These are phyloP conservation scores for Geosiphon pyriformis DNA, from an alignment of 192 early-diverging fungal species.

Conservation along the genomic window DNA sequence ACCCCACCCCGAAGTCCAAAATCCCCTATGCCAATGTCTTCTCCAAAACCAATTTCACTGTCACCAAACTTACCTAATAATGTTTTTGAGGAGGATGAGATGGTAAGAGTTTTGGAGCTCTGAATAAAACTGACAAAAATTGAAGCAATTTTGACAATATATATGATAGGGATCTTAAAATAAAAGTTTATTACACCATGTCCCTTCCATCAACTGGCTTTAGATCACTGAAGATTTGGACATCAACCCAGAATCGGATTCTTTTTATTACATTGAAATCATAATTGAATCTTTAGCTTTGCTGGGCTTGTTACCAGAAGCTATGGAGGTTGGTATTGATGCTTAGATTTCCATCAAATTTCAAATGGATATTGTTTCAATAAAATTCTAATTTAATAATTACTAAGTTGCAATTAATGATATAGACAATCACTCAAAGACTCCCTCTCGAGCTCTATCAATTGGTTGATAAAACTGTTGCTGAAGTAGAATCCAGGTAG, in stretches of 20 bases:
- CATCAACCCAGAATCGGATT: slow-evolving; percentile 69
- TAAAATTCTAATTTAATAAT: not conserved
- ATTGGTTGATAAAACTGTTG: slow-evolving; percentile 66
- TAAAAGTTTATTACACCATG: too few species aligned
- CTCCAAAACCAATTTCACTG: not conserved
- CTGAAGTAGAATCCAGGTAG: slow-evolving; percentile 70
- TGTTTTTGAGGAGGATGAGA: slow-evolving; percentile 38
- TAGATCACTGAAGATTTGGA: slow-evolving; percentile 56
- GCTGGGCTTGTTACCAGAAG: slow-evolving; percentile 49
- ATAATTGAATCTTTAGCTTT: slow-evolving; percentile 63
- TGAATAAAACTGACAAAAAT: too few species aligned
- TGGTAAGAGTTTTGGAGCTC: too few species aligned
- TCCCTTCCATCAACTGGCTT: too few species aligned
- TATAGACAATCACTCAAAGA: slow-evolving; percentile 62
- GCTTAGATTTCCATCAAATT: not conserved
- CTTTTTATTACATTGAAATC: slow-evolving; percentile 72
- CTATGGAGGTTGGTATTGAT: slow-evolving; percentile 37
- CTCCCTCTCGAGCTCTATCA: slow-evolving; percentile 64
- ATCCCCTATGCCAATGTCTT: slow-evolving; percentile 6
- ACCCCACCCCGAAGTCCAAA: not conserved
- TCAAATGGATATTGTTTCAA: not conserved
- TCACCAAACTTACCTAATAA: not conserved
- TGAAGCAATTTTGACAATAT: too few species aligned
- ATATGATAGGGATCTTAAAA: too few species aligned
- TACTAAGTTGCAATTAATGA: too few species aligned